A percentile compares a stretch with the other conserved stretches of the same genome.
Conservation (phyloP, 176 grass and related monocot genomes). For the Bonia amplexicaulis region DNA sequence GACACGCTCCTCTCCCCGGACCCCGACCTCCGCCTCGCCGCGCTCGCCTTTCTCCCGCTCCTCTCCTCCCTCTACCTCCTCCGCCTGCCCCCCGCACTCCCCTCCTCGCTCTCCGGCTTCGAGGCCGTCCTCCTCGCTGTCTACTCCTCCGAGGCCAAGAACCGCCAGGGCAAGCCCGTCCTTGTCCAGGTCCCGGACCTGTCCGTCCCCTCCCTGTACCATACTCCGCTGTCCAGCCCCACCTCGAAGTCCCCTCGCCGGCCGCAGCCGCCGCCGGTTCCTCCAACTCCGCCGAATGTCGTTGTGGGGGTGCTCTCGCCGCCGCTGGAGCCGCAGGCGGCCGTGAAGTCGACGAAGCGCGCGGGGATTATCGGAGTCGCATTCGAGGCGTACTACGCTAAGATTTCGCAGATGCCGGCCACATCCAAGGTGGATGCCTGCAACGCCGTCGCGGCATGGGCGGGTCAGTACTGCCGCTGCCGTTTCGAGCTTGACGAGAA, state of each 20-base stretch:
- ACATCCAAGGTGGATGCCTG: slow-evolving; percentile 88
- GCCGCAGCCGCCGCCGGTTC: slow-evolving; percentile 36
- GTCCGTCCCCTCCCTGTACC: slow-evolving; percentile 79
- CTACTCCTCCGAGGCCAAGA: slow-evolving; percentile 80
- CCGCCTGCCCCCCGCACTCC: slow-evolving; percentile 52
- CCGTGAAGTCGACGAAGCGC: slow-evolving; percentile 91
- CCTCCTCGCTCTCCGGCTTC: slow-evolving; percentile 74
- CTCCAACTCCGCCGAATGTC: slow-evolving; percentile 31
- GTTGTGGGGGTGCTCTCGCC: slow-evolving; percentile 72
- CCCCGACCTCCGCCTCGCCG: slow-evolving; percentile 85
- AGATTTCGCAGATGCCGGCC: slow-evolving; percentile 77
- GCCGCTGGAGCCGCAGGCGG: slow-evolving; percentile 79
- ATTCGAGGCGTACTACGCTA: slow-evolving; percentile 77
- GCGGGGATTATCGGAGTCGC: slow-evolving; percentile 72
- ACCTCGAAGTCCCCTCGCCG: slow-evolving; percentile 56
- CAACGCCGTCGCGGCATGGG: slow-evolving; percentile 59
- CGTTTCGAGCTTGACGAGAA: slow-evolving; percentile 76
- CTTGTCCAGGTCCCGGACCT: slow-evolving; percentile 87
- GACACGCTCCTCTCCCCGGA: slow-evolving; percentile 90
- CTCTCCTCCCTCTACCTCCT: slow-evolving; percentile 85
- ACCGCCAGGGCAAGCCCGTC: slow-evolving; percentile 69
- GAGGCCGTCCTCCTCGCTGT: slow-evolving; percentile 94
- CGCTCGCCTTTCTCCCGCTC: slow-evolving; percentile 82
- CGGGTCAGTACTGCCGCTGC: slow-evolving; percentile 81
- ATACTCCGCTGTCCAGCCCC: slow-evolving; percentile 47